Base-by-base conservation (phyloP, 208 protist genomes). In the Leishmania braziliensis region DNA sequence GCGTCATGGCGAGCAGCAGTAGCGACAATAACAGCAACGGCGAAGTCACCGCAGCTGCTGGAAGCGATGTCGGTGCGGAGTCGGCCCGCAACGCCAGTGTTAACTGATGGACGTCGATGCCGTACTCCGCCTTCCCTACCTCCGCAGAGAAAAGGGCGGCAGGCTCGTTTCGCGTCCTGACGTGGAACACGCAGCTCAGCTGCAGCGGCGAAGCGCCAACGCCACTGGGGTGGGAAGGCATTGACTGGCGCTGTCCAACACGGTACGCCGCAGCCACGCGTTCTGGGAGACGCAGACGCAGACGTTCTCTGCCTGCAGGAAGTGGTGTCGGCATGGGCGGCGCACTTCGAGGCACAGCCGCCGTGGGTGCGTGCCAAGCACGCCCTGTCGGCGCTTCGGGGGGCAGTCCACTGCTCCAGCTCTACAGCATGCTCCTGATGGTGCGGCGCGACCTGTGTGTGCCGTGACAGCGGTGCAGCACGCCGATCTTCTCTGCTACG, bases 251-350 rank as follows among this genome's bases (percentile, higher is more conserved):
- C 75, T 91, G 86, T 33, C 63, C 77, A 46, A 93, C 91, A n/a
- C 77, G 89, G 20, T 90, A 91, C 74, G 69, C 87, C 14, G 90
- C 90, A 46, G 84, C 91, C 53, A 68, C 79, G 60, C 78, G 86
- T 88, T 18, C 77, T 94, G 18, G 82, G 83, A 60, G 33, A 46
- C 2, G 72, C 87, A 46, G 87, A 90, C 62, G 88, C 89, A 9
- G 90, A 94, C 80, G 86, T 94, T 26, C 89, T 92, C 72, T 85
- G 80, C 14, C 89, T 92, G 86, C 90, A 94, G 84, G 90, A 94
- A 71, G 87, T 90, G 50, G 90, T 91, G 68, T 79, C 86, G 56
- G 63, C 83, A 43, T 94, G 89, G 89, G 89, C 82, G 54, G 82
- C 54, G 29, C 89, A 84, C 80, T 87, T 94, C 36, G 77, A 68